Evolutionary conservation across 352 stramenopile genomes (phyloP).

Genomic region (Pythium coloratum): DNA sequence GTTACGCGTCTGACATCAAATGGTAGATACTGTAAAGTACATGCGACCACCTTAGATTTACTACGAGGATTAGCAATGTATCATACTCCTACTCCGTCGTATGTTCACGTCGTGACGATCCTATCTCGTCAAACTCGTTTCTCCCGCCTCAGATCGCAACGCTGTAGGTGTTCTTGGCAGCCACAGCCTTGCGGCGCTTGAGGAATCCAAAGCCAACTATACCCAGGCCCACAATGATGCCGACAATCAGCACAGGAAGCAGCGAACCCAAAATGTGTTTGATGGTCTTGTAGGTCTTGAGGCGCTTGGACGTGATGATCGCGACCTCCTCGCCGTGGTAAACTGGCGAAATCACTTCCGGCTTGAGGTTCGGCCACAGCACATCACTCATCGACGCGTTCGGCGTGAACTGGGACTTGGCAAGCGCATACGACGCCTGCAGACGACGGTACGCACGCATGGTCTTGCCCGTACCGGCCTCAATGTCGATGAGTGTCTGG

Average conservation of each 20-base stretch:
- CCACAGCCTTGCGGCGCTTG: conserved; percentile 35
- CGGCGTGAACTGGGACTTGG: conserved; percentile 36
- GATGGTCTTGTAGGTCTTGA: conserved; percentile 54
- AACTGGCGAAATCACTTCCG: conserved; percentile 57
- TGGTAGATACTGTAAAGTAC: too few relatives aligned
- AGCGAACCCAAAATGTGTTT: conserved; percentile 54
- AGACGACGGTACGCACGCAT: conserved; percentile 66
- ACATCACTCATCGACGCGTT: conserved; percentile 61
- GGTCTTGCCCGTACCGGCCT: conserved; percentile 66
- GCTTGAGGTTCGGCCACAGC: conserved; percentile 46
- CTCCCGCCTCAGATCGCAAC: not conserved
- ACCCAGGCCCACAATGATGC: conserved; percentile 43
- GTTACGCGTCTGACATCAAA: too few relatives aligned
- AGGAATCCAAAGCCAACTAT: conserved; percentile 43
- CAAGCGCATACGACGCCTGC: conserved; percentile 55
- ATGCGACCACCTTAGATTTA: too few relatives aligned
- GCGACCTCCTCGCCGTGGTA: conserved; percentile 63
- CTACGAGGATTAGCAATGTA: too few relatives aligned
- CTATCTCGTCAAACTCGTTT: not conserved
- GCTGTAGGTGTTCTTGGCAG: not conserved
- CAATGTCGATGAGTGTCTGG: conserved; percentile 65
- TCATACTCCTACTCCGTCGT: too few relatives aligned
- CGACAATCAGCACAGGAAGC: conserved; percentile 59
- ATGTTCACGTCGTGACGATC: too few relatives aligned
- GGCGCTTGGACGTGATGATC: conserved; percentile 36